Evolutionary conservation across 495 filamentous ascomycete species (phyloP), one percentile per base, ranked within the genome.

Genomic region (Choiromyces venosus): DNA sequence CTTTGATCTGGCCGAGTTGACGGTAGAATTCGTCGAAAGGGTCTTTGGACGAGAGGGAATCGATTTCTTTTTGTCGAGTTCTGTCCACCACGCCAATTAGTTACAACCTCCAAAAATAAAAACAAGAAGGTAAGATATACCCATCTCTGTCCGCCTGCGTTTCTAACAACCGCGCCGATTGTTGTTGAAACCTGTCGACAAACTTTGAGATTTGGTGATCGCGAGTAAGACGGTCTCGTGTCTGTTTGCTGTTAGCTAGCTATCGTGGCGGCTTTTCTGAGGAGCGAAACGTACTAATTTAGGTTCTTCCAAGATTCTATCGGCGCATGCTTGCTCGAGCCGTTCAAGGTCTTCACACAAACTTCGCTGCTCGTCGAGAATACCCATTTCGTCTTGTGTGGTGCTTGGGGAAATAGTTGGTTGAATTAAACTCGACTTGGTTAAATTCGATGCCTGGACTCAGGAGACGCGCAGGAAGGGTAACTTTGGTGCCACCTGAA

Each of bases 301-400:
- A 36, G 94, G 94, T 71, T 97, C 92, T 72, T 97, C 92, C 64
- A 90, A 85, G 68, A 93, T 88, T 73, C 94, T 91, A 81, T 98
- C 95, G 35, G 91, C 91, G 78, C 97, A 91, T 40, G 92, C 95
- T 83, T 95, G 92, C 84, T 98, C 95, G 67, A 98, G 85, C 74
- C 96, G 87, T 86, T 99, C 95, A 29, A 97, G 85, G 82, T 98
- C 94, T 87, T 99, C 95, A 74, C 96, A 94, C 73, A 97, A 86
- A 79, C 91, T 93, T 78, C 95, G 86, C 83, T 97, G 91, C 72
- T 97, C 93, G 85, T 99, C 95, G 69, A 97, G 84, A 73, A 96
- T 83, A 25, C 76, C 75, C 79, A 80, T 80, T 29, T n/a, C 70
- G 69, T 37, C 36, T 67, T 35, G 56, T 74, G 39, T 64, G 21